Percentiles rank a stretch among this genome's conserved stretches.
These are phyloP conservation scores for Colletotrichum sidae DNA, from an alignment of 2,329 filamentous ascomycete species.

Conservation along the genomic window DNA sequence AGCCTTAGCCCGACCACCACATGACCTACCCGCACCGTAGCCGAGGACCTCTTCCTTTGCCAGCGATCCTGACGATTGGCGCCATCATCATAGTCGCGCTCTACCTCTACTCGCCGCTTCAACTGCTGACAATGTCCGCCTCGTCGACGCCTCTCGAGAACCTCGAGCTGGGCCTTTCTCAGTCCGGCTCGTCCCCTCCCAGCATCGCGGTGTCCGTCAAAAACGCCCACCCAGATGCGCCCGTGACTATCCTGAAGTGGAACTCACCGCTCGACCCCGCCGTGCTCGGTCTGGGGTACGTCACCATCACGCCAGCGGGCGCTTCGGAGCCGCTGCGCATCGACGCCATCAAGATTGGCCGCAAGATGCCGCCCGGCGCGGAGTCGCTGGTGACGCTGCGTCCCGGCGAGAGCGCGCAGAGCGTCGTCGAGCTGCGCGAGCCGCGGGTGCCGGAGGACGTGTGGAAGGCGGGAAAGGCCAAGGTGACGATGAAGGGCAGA, in stretches of 20 bases:
- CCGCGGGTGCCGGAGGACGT: constrained; percentile 48
- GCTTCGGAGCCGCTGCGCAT: constrained; percentile 49
- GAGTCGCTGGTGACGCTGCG: constrained; percentile 53
- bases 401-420: constrained; percentile 48
- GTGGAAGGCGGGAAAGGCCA: constrained; percentile 46
- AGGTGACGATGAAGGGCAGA: constrained; percentile 49
- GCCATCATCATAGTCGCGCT: constrained; percentile 8
- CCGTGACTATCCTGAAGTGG: constrained; percentile 56
- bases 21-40: constrained; percentile 16
- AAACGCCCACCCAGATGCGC: constrained; percentile 49
- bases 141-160: neutral
- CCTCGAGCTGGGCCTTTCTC: constrained; percentile 39
- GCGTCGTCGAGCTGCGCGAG: constrained; percentile 51
- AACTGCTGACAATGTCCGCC: constrained; percentile 4
- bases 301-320: constrained; percentile 51
- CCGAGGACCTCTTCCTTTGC: constrained; percentile 9
- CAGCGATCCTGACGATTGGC: constrained; percentile 14
- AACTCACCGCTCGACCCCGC: constrained; percentile 56
- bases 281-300: constrained; percentile 53
- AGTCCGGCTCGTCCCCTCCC: constrained; percentile 49
- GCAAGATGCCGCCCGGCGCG: constrained; percentile 53
- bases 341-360: constrained; percentile 51
- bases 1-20: neutral
- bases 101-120: constrained; percentile 5
- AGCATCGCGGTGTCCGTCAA: constrained; percentile 51